Conservation (phyloP, 2,329 filamentous ascomycete genomes). For the Thielaviopsis ethacetica region DNA sequence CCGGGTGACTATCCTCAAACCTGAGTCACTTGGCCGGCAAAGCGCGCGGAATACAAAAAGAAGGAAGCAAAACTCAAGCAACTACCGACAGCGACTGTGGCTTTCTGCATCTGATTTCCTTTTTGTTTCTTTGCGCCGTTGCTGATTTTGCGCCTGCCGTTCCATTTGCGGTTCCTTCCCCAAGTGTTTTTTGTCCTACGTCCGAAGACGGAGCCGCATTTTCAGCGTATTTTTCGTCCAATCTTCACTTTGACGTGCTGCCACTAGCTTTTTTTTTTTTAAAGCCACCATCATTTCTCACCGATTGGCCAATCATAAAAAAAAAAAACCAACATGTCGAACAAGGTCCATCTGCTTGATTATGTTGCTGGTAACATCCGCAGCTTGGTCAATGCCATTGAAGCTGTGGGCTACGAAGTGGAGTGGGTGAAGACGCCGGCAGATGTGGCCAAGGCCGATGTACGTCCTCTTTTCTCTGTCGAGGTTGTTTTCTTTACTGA, state of each 20-base stretch:
- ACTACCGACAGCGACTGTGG: too few species aligned
- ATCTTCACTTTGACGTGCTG: constrained; percentile 5
- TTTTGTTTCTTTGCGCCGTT: neutral
- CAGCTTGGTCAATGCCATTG: constrained; percentile 92
- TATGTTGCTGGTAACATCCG: constrained; percentile 95
- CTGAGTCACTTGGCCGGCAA: too few species aligned
- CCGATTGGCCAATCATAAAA: too few species aligned
- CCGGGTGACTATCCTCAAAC: too few species aligned
- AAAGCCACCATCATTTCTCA: too few species aligned
- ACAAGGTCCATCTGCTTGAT: constrained; percentile 61
- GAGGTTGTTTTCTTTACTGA: too few species aligned
- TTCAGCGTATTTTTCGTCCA: neutral
- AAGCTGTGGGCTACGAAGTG: constrained; percentile 83
- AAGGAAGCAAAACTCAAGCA: too few species aligned
- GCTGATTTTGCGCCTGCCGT: neutral
- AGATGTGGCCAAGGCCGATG: constrained; percentile 73
- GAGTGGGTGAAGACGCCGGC: constrained; percentile 80
- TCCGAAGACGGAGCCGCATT: constrained; percentile 9
- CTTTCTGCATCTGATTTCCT: too few species aligned
- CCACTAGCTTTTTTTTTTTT: too few species aligned
- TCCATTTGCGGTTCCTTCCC: neutral
- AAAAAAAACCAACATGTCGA: constrained; percentile 36
- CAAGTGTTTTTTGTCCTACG: neutral
- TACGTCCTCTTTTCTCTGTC: constrained; percentile 24
- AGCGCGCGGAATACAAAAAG: too few species aligned